These are phyloP conservation scores for Colletotrichum gigasporum DNA, from an alignment of 2,329 filamentous ascomycete genomes.

Conservation along the genomic window DNA sequence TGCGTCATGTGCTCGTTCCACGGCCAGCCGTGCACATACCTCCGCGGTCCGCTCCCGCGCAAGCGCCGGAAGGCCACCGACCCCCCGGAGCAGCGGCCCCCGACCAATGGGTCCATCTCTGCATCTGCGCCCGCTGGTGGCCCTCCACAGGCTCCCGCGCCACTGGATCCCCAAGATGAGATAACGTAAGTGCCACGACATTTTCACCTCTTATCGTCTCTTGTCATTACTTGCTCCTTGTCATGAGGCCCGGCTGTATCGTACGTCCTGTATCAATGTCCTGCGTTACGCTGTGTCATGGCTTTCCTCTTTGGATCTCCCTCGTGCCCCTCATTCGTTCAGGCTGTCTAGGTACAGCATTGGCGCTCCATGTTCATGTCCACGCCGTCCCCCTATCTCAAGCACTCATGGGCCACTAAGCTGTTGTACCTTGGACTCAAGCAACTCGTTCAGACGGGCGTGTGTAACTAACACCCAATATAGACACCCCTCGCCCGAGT, in stretches of 20 bases:
- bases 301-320: slow-evolving; percentile 7
- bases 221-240: not conserved
- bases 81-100: slow-evolving; percentile 33
- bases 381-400: not conserved
- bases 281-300: not conserved
- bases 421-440: not conserved
- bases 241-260: too few species aligned
- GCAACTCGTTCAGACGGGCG: not conserved
- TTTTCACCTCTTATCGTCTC: not conserved
- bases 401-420: too few species aligned
- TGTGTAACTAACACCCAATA: not conserved
- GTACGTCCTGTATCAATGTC: not conserved
- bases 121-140: slow-evolving; percentile 9
- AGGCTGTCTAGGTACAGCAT: too few species aligned
- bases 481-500: slow-evolving; percentile 31
- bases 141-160: slow-evolving; percentile 19
- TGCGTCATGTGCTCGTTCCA: slow-evolving; percentile 75
- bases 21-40: slow-evolving; percentile 73
- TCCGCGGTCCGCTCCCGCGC: slow-evolving; percentile 49
- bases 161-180: slow-evolving; percentile 31
- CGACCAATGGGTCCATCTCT: slow-evolving; percentile 25
- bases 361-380: too few species aligned
- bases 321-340: slow-evolving; percentile 3
- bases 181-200: slow-evolving; percentile 26
- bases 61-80: slow-evolving; percentile 39